Evolutionary conservation across 768 basidiomycete species (phyloP), one percentile per base, ranked within the genome.

Genomic region (Suillus americanus): DNA sequence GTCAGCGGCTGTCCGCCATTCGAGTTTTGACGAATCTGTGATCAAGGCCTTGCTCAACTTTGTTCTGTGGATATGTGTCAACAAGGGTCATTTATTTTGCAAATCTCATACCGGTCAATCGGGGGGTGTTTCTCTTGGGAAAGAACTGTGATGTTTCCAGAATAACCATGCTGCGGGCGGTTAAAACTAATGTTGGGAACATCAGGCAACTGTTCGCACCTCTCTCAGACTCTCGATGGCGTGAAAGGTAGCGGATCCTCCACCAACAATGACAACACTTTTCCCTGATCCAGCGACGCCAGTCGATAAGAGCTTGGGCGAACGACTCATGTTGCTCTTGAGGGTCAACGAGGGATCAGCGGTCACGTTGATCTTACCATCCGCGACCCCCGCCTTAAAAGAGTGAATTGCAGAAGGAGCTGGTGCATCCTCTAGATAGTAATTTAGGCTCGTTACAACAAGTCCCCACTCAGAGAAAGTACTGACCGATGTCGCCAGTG

Each of bases 41-140:
- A 89, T 83, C 60, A 97, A 86, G 3, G 87, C 88, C 76, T 97
- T 97, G 77, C 92, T 94, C 62, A 97, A 81, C 78, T 92, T 96
- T 50, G 95, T 95, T 65, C 93, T 92, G 67, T 38, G 25, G 16
- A 41, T n/a, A n/a, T 46, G n/a, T n/a, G 59, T 60, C 25, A 23
- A 57, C 46, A 55, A 54, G 10, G 41, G 64, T 62, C 51, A 51
- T 65, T 30, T 3, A 25, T 48, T 12, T 14, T 3, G 13, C 38
- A 20, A 3, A 38, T 13, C 35, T 65, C 70, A 30, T 62, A 87
- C 92, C 94, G 84, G 77, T 97, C 95, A 66, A 96, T 91, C 2
- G 95, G 95, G 12, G 88, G 81, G 74, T 95, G 80, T 1, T 80
- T 76, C 77, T 97, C 95, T 70, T 89, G 88, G n/a, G 89, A 86